Conservation (phyloP, 805 yeast species). For the Myxozyma lipomycoides region DNA sequence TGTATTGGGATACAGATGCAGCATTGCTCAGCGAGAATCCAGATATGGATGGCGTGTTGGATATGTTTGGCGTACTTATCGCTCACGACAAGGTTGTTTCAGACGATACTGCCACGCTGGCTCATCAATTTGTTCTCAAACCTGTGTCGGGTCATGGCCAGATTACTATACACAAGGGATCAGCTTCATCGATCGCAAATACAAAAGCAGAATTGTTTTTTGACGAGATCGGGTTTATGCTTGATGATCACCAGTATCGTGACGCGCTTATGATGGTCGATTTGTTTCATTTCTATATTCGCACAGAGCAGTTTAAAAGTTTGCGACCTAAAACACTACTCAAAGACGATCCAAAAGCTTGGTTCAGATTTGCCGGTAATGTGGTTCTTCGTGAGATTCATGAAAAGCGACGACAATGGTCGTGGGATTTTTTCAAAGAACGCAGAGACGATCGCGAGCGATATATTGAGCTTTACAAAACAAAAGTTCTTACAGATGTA, state of each 20-base stretch:
- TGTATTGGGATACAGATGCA: conserved; percentile 79
- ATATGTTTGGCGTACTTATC: conserved; percentile 11
- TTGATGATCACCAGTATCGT: conserved; percentile 80
- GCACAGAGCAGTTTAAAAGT: conserved; percentile 69
- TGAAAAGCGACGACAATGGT: conserved; percentile 74
- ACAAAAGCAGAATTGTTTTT: conserved; percentile 70
- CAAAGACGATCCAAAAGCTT: conserved; percentile 63
- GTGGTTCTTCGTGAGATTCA: conserved; percentile 76
- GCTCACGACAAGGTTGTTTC: background rate
- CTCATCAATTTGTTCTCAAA: conserved; percentile 50
- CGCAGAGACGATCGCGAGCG: conserved; percentile 68
- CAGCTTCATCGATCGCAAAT: conserved; percentile 60
- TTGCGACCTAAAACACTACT: conserved; percentile 56
- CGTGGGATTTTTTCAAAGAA: conserved; percentile 75
- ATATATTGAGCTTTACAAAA: conserved; percentile 67
- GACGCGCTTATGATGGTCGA: conserved; percentile 79
- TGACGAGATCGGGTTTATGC: conserved; percentile 81
- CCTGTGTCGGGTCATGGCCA: conserved; percentile 91
- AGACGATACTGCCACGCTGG: conserved; percentile 16
- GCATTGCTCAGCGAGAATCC: conserved; percentile 43
- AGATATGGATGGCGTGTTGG: conserved; percentile 6
- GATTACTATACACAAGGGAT: conserved; percentile 74
- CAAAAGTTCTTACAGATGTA: conserved; percentile 44
- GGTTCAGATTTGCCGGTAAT: conserved; percentile 81
- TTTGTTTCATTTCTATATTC: conserved; percentile 69